Percentiles rank a stretch among this genome's conserved stretches.
These are phyloP conservation scores for Aspergillus sergii DNA, from an alignment of 2,329 filamentous ascomycete genomes.

Conservation along the genomic window DNA sequence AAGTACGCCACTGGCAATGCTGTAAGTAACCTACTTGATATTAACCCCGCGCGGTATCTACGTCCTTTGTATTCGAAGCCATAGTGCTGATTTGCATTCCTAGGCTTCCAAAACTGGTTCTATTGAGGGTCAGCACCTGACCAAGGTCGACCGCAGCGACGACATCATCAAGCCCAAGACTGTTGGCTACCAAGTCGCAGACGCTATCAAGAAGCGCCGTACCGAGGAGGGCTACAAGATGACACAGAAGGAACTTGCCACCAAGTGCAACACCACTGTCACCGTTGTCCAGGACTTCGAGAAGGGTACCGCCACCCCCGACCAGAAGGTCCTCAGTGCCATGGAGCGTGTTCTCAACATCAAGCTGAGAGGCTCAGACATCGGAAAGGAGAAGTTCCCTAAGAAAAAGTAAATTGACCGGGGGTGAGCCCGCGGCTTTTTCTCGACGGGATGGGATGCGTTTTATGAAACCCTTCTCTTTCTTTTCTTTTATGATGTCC, in stretches of 20 bases:
- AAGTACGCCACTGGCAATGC: slow-evolving; percentile 78
- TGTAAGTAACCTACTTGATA: slow-evolving; percentile 57
- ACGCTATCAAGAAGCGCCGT: slow-evolving; percentile 78
- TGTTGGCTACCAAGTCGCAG: slow-evolving; percentile 76
- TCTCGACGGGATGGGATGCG: slow-evolving; percentile 22
- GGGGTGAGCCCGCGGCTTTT: slow-evolving; percentile 32
- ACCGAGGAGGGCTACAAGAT: slow-evolving; percentile 87
- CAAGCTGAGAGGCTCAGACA: slow-evolving; percentile 81
- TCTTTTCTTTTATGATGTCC: slow-evolving; percentile 29
- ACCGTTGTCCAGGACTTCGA: slow-evolving; percentile 83
- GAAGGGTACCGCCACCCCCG: slow-evolving; percentile 73
- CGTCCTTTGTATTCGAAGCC: not conserved
- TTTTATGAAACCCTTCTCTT: slow-evolving; percentile 9
- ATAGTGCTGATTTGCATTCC: slow-evolving; percentile 16
- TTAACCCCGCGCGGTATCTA: not conserved
- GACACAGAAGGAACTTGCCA: slow-evolving; percentile 87
- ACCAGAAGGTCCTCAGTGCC: slow-evolving; percentile 76
- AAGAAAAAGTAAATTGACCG: slow-evolving; percentile 64
- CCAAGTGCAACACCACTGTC: slow-evolving; percentile 84
- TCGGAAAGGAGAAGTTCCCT: slow-evolving; percentile 79
- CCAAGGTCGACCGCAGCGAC: slow-evolving; percentile 95
- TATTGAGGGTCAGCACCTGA: slow-evolving; percentile 87
- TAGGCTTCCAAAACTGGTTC: slow-evolving; percentile 51
- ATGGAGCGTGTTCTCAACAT: slow-evolving; percentile 88
- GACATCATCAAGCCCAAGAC: slow-evolving; percentile 98